Percentiles rank a stretch among this genome's conserved stretches.
Conservation (phyloP, 1,284 basidiomycete genomes). For the Ustilago hordei region DNA sequence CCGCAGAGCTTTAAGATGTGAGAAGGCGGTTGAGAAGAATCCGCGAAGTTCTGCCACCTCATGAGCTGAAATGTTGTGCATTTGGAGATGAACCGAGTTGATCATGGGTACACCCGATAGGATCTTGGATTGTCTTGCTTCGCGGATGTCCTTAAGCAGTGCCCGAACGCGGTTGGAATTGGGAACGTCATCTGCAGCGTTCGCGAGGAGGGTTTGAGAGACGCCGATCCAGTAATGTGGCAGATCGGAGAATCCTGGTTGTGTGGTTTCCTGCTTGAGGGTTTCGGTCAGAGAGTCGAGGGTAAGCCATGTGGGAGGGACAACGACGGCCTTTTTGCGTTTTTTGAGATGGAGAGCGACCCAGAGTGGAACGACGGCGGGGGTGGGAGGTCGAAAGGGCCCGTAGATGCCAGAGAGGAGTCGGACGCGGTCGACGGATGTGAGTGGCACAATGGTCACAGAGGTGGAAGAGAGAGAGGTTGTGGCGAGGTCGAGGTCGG, state of each 20-base stretch:
- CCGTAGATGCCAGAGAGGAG: slow-evolving; percentile 76
- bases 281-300: slow-evolving; percentile 81
- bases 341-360: slow-evolving; percentile 91
- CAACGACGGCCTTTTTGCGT: slow-evolving; percentile 91
- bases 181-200: slow-evolving; percentile 86
- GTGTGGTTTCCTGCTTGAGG: slow-evolving; percentile 63
- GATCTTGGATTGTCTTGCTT: slow-evolving; percentile 92
- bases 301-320: slow-evolving; percentile 88
- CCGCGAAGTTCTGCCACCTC: slow-evolving; percentile 65
- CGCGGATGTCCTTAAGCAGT: slow-evolving; percentile 90
- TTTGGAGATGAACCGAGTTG: slow-evolving; percentile 73
- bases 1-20: slow-evolving; percentile 50
- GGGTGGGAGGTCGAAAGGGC: slow-evolving; percentile 87
- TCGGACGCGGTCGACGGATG: slow-evolving; percentile 63
- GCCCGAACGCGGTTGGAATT: slow-evolving; percentile 83
- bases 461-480: slow-evolving; percentile 47
- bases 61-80: slow-evolving; percentile 67
- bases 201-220: slow-evolving; percentile 19
- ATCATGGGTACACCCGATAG: slow-evolving; percentile 78
- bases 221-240: slow-evolving; percentile 69
- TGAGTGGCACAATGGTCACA: slow-evolving; percentile 61
- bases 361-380: slow-evolving; percentile 89
- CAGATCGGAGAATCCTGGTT: slow-evolving; percentile 63
- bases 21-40: slow-evolving; percentile 63
- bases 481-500: slow-evolving; percentile 53